Conservation (phyloP, 495 filamentous ascomycete genomes). For the Talaromyces ruber region DNA sequence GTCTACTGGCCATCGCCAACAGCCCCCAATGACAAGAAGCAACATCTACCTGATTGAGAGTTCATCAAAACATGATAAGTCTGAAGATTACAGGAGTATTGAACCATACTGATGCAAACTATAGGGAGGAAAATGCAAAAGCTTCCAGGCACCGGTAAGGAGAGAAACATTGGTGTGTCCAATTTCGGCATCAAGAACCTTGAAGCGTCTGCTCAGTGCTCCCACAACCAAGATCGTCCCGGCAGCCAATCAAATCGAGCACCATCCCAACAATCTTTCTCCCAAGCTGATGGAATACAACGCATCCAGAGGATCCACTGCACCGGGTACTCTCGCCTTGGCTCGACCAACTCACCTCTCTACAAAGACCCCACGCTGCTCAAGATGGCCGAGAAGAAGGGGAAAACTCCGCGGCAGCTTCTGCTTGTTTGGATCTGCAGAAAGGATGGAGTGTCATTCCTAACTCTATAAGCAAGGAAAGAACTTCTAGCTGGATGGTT, state of each 20-base stretch:
- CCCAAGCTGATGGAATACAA: slow-evolving; percentile 73
- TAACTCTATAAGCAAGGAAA: slow-evolving; percentile 55
- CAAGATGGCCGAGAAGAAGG: slow-evolving; percentile 54
- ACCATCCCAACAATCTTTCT: slow-evolving; percentile 75
- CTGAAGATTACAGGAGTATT: not conserved
- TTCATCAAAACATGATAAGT: slow-evolving; percentile 69
- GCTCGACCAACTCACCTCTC: slow-evolving; percentile 46
- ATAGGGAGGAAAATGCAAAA: slow-evolving; percentile 70
- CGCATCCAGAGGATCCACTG: slow-evolving; percentile 59
- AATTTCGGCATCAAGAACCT: slow-evolving; percentile 56
- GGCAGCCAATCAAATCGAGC: slow-evolving; percentile 85
- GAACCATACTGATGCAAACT: not conserved
- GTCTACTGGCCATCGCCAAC: slow-evolving; percentile 77
- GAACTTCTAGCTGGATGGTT: slow-evolving; percentile 60
- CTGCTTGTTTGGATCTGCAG: slow-evolving; percentile 59
- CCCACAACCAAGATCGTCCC: slow-evolving; percentile 57
- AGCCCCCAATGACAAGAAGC: slow-evolving; percentile 45
- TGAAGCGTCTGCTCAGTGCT: slow-evolving; percentile 44
- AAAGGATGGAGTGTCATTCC: slow-evolving; percentile 69
- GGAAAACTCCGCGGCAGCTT: slow-evolving; percentile 59
- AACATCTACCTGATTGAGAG: slow-evolving; percentile 63
- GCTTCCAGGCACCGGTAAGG: slow-evolving; percentile 68
- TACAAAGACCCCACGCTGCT: slow-evolving; percentile 52
- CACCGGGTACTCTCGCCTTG: slow-evolving; percentile 62
- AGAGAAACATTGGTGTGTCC: slow-evolving; percentile 61